Evolutionary conservation across 495 filamentous ascomycete genomes (phyloP).

Genomic region (Penicillium lagena): DNA sequence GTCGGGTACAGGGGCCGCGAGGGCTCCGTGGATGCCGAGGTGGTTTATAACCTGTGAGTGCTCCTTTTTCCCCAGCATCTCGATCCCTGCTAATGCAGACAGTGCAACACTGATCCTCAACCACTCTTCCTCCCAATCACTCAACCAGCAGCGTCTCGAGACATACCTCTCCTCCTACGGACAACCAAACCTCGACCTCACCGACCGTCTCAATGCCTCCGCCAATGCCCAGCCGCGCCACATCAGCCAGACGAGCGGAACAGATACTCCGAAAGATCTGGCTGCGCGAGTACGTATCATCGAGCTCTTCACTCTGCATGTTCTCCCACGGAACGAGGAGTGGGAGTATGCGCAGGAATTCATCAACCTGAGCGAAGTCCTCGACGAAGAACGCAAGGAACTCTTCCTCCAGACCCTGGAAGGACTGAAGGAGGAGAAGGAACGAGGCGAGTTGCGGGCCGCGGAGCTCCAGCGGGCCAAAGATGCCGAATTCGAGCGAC

Average conservation of each 20-base stretch:
- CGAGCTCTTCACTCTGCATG: slow-evolving; percentile 89
- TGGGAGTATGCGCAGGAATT: slow-evolving; percentile 94
- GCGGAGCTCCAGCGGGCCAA: slow-evolving; percentile 52
- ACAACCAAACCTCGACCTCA: slow-evolving; percentile 60
- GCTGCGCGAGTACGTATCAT: slow-evolving; percentile 77
- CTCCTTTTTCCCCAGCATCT: neutral
- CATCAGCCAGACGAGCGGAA: slow-evolving; percentile 46
- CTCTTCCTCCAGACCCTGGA: slow-evolving; percentile 68
- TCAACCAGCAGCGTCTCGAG: slow-evolving; percentile 85
- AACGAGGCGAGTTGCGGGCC: slow-evolving; percentile 65
- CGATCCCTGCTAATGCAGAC: slow-evolving; percentile 6
- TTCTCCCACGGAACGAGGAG: slow-evolving; percentile 82
- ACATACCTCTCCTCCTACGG: slow-evolving; percentile 77
- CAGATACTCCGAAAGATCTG: slow-evolving; percentile 72
- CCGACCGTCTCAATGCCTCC: slow-evolving; percentile 45
- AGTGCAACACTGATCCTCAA: slow-evolving; percentile 82
- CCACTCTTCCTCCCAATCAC: slow-evolving; percentile 72
- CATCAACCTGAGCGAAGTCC: slow-evolving; percentile 71
- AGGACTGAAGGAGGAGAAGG: slow-evolving; percentile 56
- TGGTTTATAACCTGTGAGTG: slow-evolving; percentile 82
- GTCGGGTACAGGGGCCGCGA: slow-evolving; percentile 81
- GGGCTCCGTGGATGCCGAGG: slow-evolving; percentile 88
- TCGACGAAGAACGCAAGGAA: slow-evolving; percentile 90
- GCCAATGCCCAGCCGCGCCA: slow-evolving; percentile 13
- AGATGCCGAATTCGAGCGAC: slow-evolving; percentile 54